Conservation (phyloP, 345 rosid genomes). For the Eucalyptus caleyi region DNA sequence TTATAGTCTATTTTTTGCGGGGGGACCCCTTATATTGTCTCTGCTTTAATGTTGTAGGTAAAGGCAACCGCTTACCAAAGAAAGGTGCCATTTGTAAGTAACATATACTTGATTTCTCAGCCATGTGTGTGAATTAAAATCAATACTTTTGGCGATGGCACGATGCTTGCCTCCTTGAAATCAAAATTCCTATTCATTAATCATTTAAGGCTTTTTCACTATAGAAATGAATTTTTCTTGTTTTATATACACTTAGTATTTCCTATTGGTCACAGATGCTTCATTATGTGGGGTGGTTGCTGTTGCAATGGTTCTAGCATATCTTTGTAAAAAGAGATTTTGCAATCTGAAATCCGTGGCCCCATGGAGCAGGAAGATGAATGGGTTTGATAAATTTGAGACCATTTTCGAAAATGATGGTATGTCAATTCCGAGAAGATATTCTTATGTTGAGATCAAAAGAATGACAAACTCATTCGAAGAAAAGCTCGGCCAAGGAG, state of each 20-base stretch:
- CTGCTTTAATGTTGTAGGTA: neutral
- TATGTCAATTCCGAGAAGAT: neutral
- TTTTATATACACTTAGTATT: neutral
- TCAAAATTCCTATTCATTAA: neutral
- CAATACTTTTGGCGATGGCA: neutral
- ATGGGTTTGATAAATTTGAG: neutral
- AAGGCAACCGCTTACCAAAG: rapidly evolving
- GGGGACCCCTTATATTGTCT: neutral
- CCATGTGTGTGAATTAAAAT: neutral
- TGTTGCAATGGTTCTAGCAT: neutral
- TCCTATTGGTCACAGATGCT: neutral
- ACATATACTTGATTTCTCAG: neutral
- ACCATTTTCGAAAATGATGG: rapidly evolving
- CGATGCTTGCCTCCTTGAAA: neutral
- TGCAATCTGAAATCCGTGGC: neutral
- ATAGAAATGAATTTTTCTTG: neutral
- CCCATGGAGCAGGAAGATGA: neutral
- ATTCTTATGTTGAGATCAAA: slow-evolving; percentile 8
- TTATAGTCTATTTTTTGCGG: too few relatives aligned
- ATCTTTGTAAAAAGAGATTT: neutral
- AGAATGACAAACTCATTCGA: slow-evolving; percentile 15
- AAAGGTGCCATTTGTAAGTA: neutral
- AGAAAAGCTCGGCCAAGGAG: neutral
- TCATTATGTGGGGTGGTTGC: neutral
- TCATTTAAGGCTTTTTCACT: neutral